phyloP scores from a whole-genome alignment of 352 stramenopile genomes.

The Globisporangium spinosum region DNA sequence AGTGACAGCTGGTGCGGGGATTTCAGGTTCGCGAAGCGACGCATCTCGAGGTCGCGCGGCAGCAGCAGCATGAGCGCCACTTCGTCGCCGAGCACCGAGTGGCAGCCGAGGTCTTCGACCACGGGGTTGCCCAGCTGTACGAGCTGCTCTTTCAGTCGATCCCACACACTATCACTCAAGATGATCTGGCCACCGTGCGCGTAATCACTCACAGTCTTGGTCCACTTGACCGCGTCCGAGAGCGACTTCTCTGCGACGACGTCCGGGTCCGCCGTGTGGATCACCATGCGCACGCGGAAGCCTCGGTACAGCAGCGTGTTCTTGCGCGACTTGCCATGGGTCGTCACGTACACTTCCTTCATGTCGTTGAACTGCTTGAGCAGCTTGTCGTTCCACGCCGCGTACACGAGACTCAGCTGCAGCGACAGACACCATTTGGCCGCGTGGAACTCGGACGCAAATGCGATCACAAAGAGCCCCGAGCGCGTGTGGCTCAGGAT shows the following conservation, averaged over 20 bases:
- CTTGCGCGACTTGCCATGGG: constrained; percentile 60
- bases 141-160: constrained; percentile 82
- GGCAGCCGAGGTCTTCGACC: constrained; percentile 80
- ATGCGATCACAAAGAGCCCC: constrained; percentile 81
- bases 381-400: constrained; percentile 84
- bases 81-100: constrained; percentile 68
- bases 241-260: constrained; percentile 54
- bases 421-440: constrained; percentile 86
- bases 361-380: constrained; percentile 83
- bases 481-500: constrained; percentile 71
- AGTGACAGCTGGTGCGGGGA: constrained; percentile 68
- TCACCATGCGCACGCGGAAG: constrained; percentile 85
- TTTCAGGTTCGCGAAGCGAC: constrained; percentile 70
- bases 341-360: constrained; percentile 63
- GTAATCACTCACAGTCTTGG: constrained; percentile 80
- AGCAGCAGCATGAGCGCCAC: constrained; percentile 80
- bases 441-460: constrained; percentile 82
- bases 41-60: constrained; percentile 70
- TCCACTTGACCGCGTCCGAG: constrained; percentile 78
- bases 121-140: constrained; percentile 85
- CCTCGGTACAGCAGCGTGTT: constrained; percentile 77
- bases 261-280: constrained; percentile 66
- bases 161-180: constrained; percentile 82
- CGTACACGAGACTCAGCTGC: constrained; percentile 82
- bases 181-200: constrained; percentile 83